Evolutionary conservation across 768 basidiomycete species (phyloP).

Genomic region (Tylopilus subfusipes): DNA sequence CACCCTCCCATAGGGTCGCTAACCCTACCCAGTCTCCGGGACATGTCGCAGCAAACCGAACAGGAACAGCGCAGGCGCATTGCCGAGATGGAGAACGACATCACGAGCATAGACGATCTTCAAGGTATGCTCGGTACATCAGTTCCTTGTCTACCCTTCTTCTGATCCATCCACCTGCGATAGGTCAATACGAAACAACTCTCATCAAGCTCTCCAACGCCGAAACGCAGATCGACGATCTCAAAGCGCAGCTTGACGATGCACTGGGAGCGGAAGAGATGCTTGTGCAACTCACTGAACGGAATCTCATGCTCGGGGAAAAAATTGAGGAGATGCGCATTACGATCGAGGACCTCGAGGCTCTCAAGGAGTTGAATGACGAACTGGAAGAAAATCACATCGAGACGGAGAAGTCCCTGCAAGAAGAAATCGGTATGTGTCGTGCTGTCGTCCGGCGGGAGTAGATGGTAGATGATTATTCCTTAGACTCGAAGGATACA

Average conservation of each 20-base stretch:
- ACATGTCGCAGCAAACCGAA: conserved; percentile 85
- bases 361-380: conserved; percentile 92
- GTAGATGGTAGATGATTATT: neutral
- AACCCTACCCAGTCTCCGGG: conserved; percentile 60
- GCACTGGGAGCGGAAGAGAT: conserved; percentile 95
- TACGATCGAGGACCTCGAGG: conserved; percentile 93
- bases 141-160: neutral
- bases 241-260: conserved; percentile 93
- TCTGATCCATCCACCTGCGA: conserved; percentile 5
- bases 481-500: conserved; percentile 66
- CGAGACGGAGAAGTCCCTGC: conserved; percentile 87
- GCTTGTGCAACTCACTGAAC: conserved; percentile 91
- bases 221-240: conserved; percentile 87
- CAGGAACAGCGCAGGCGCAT: conserved; percentile 78
- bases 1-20: neutral
- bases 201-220: conserved; percentile 83
- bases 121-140: conserved; percentile 51
- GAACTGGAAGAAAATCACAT: conserved; percentile 96
- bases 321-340: conserved; percentile 98
- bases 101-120: conserved; percentile 72
- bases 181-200: conserved; percentile 77
- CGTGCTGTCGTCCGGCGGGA: neutral
- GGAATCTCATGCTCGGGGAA: conserved; percentile 91
- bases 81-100: conserved; percentile 85
- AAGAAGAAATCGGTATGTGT: conserved; percentile 79